Conservation (phyloP, 2,329 filamentous ascomycete species). For the Aspergillus brunneoviolaceus region DNA sequence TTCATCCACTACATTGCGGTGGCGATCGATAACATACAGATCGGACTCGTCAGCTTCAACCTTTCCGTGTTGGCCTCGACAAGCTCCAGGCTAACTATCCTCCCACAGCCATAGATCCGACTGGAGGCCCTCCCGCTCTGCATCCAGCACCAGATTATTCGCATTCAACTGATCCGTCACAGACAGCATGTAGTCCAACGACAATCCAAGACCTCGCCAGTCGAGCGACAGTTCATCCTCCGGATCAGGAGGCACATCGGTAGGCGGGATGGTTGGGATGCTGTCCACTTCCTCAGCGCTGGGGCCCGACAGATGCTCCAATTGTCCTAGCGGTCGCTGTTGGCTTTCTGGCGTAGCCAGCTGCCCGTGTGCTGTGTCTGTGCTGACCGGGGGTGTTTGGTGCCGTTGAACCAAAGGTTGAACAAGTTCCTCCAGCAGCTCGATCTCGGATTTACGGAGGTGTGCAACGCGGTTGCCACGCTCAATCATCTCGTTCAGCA, state of each 20-base stretch:
- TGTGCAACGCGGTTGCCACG: conserved; percentile 23
- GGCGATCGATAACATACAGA: too few relatives aligned
- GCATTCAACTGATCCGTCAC: conserved; percentile 22
- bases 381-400: background rate
- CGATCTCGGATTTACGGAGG: conserved; percentile 24
- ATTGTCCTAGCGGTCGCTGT: background rate
- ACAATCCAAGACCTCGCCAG: conserved; percentile 23
- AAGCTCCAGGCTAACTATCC: conserved; percentile 4
- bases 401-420: conserved; percentile 12
- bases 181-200: conserved; percentile 23
- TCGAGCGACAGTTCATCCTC: conserved; percentile 20
- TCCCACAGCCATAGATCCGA: conserved; percentile 24
- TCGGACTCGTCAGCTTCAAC: too few relatives aligned
- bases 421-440: conserved; percentile 20
- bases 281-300: background rate
- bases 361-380: background rate
- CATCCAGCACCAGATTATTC: conserved; percentile 18
- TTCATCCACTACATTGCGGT: too few relatives aligned
- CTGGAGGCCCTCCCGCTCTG: conserved; percentile 14
- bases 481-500: conserved; percentile 21
- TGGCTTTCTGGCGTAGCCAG: background rate
- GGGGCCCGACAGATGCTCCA: background rate
- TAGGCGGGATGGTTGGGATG: background rate
- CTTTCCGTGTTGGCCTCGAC: too few relatives aligned
- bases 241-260: background rate